Base-by-base conservation (phyloP, 2,329 filamentous ascomycete species). In the Aschersonia sp. region DNA sequence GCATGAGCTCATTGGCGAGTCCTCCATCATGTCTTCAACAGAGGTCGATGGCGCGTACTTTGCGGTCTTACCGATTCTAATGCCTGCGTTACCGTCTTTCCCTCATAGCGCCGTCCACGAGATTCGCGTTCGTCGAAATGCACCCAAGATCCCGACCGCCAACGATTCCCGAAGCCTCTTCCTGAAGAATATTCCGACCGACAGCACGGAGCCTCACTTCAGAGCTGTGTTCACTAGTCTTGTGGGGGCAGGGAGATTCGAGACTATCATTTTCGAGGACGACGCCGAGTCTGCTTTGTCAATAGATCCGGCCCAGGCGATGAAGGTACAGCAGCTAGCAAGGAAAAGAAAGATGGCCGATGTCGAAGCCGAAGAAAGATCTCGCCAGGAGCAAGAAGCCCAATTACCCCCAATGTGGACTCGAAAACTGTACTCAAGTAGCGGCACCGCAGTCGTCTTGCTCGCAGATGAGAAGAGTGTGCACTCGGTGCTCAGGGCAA, bases 111-210 rank as follows among this genome's bases (percentile, higher is more conserved):
- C 80, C 49, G 78, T 78, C 45, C 92, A 97, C 68, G 87, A 89
- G 65, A 71, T 97, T 57, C 95, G 95, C 68, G 68, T 97, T 48
- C 86, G 87, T 54, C 79, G 79, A 48, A 89, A 97, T 65, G 75
- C 81, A 43, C 88, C 90, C 51, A 87, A 84, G 66, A 75, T 85
- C 41, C 79, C 85, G 11, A 84, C 83, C 6, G 71, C 76, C 47
- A 76, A 85, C 63, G 84, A 90, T 56, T 69, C 78, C 12, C 81
- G 89, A 56, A 88, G 85, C 51, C 73, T 98, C 14, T 98, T 95
- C 65, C 62, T 94, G n/a, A 85, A 89, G 53, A 97, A 98, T 58
- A 68, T 94, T 1, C 92, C 92, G 6, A 72, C 83, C 52, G 89
- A 96, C 60, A 82, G 87, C 50, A 94, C 87, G 5, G 81, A 87